Conservation (phyloP, 2,329 filamentous ascomycete species). For the Achaetomium macrosporum region DNA sequence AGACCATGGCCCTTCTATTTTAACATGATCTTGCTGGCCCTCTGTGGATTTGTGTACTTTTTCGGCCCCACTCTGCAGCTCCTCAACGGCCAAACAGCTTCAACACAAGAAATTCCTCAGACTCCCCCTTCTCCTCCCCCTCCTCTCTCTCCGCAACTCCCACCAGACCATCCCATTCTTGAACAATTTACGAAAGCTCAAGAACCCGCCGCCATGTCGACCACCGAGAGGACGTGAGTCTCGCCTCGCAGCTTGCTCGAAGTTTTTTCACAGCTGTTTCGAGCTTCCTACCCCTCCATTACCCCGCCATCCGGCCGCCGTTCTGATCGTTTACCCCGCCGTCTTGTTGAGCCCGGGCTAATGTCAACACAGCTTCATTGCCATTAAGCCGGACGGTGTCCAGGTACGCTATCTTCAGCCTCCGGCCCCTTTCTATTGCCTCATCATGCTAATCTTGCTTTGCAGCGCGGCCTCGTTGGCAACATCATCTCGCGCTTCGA, state of each 20-base stretch:
- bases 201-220: constrained; percentile 56
- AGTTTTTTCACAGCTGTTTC: constrained; percentile 10
- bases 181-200: constrained; percentile 37
- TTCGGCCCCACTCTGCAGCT: constrained; percentile 16
- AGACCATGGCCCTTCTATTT: not conserved
- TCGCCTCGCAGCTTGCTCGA: not conserved
- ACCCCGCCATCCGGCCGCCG: constrained; percentile 20
- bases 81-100: not conserved
- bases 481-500: constrained; percentile 98
- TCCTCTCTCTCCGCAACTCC: constrained; percentile 19
- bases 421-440: not conserved
- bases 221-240: constrained; percentile 78
- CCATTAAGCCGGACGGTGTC: constrained; percentile 99
- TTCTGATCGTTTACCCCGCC: constrained; percentile 15
- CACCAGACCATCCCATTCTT: constrained; percentile 40
- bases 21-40: too few species aligned
- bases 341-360: constrained; percentile 7
- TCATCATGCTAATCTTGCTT: not conserved
- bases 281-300: constrained; percentile 21
- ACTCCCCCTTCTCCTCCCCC: not conserved
- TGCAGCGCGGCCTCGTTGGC: constrained; percentile 90
- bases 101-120: constrained; percentile 18
- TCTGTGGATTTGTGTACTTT: too few species aligned
- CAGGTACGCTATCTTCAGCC: constrained; percentile 59
- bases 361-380: constrained; percentile 77